Conservation (phyloP, 805 yeast species). For the Nakazawaea wyomingensis region DNA sequence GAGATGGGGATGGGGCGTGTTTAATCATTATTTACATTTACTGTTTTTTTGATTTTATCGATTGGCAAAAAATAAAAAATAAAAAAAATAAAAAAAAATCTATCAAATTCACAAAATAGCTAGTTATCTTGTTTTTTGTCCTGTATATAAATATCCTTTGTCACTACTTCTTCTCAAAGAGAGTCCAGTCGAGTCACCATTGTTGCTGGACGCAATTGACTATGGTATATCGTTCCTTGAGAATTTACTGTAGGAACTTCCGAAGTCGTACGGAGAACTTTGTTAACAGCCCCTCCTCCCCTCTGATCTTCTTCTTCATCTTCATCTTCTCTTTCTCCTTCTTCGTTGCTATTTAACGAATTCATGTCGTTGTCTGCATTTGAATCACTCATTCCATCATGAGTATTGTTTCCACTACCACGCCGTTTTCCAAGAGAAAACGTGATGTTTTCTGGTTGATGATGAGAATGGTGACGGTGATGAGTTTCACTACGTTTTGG, state of each 20-base stretch:
- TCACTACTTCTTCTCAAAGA: no score
- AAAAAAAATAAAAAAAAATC: no score
- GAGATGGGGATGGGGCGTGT: no score
- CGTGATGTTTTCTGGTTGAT: constrained; percentile 11
- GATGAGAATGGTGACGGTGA: constrained; percentile 8
- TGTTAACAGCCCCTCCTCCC: background rate
- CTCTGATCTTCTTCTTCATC: background rate
- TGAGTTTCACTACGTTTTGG: background rate
- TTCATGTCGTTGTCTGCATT: background rate
- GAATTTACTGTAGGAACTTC: background rate
- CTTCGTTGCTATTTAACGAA: background rate
- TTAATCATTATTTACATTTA: background rate
- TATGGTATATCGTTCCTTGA: background rate
- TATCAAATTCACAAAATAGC: no score
- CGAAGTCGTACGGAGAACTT: background rate
- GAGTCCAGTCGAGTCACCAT: background rate
- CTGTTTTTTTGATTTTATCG: background rate
- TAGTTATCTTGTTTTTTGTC: no score
- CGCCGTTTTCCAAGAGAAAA: constrained; percentile 4
- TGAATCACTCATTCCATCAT: background rate
- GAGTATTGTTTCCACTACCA: background rate
- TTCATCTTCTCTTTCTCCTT: background rate
- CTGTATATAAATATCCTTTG: no score
- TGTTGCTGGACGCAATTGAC: background rate
- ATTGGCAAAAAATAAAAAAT: no score